Evolutionary conservation across 2,329 filamentous ascomycete genomes (phyloP).

Genomic region (Sporothrix luriei): DNA sequence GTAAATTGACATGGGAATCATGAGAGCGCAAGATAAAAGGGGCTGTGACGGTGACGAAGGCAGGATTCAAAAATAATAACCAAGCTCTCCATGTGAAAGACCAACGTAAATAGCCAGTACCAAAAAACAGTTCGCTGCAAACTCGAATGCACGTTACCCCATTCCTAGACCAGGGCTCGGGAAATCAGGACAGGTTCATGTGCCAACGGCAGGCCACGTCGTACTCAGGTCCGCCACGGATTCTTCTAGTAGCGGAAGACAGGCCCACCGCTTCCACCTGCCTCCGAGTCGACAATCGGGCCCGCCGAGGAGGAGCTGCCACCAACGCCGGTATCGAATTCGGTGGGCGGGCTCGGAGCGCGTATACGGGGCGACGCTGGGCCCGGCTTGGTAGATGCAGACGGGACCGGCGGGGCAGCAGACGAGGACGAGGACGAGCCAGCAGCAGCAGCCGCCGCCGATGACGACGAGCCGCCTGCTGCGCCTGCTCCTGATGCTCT

Average conservation of each 20-base stretch:
- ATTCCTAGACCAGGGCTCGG: not conserved
- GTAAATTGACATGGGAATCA: not conserved
- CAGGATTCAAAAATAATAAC: not conserved
- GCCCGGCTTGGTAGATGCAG: not conserved
- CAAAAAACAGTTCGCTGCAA: not conserved
- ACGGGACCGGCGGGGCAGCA: not conserved
- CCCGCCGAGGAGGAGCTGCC: conserved; percentile 23
- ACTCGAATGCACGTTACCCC: not conserved
- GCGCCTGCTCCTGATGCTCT: conserved; percentile 5
- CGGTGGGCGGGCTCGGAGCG: not conserved
- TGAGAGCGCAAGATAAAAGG: not conserved
- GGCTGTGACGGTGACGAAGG: not conserved
- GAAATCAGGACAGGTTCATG: not conserved
- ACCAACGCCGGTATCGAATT: conserved; percentile 6
- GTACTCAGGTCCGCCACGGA: not conserved
- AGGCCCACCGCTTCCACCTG: conserved; percentile 1
- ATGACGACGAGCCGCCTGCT: not conserved
- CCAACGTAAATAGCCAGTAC: not conserved
- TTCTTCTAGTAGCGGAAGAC: conserved; percentile 25
- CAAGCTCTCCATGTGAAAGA: not conserved
- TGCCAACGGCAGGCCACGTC: not conserved
- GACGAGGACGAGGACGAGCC: not conserved
- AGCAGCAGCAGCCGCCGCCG: not conserved
- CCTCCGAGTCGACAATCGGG: conserved; percentile 22
- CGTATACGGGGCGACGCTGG: not conserved